Evolutionary conservation across 2,329 filamentous ascomycete species (phyloP), one percentile per base, ranked within the genome.

Genomic region (Diaporthe vexans): DNA sequence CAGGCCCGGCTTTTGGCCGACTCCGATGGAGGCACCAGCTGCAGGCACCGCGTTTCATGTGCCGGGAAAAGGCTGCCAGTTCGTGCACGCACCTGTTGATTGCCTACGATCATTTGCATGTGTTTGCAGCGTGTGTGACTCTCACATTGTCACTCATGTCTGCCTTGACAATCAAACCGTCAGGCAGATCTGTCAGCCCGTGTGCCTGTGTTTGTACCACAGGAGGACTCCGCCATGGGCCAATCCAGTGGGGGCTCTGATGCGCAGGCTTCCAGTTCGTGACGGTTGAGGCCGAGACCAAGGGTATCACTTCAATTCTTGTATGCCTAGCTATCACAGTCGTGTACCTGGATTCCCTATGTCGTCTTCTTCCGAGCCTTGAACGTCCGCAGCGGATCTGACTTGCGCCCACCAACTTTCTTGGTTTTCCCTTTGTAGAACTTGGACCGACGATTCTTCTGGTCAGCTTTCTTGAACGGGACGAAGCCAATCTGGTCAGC

Each of bases 371-470:
- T 83, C 78, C 88, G 85, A 33, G 90, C 90, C 82, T 94, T 97
- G 83, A 98, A 97, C 11, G 93, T 95, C 87, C 96, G 97, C 81
- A 98, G 86, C 9, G 96, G 95, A 86, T 98, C 95, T 70, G 90
- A 86, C 83, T 93, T 96, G 79, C 91, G 90, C n/a, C 88, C 86
- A 54, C 86, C 88, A 46, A 84, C 84, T 81, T 89, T 91, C 75
- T 79, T 77, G 67, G 79, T 68, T 81, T 84, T 65, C 84, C 85
- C 76, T 85, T 89, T 86, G 65, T 81, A 81, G 54, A 79, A 61
- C 74, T 88, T 85, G 40, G 83, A 80, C 76, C 81, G 85, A 11
- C 71, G 57, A 58, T 82, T 86, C 81, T 91, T 88, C 78, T 87
- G 86, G 54, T 88, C 88, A 4, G 69, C 68, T 48, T 90, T 91